phyloP scores from a whole-genome alignment of 768 basidiomycete species.

The Strobilomyces confusus region DNA sequence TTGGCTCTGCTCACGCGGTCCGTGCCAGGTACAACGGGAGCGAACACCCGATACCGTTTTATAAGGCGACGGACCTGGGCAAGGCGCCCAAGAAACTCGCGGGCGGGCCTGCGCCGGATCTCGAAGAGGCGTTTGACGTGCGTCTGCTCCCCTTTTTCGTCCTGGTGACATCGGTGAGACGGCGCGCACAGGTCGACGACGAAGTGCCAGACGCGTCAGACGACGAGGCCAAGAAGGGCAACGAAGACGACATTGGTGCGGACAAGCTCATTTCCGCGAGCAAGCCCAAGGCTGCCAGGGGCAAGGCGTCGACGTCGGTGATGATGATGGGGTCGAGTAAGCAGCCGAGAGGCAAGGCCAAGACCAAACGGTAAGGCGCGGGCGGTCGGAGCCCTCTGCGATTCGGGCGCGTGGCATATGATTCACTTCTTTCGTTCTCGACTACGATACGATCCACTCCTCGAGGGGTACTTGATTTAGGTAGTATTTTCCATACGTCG shows the following conservation, averaged over 20 bases:
- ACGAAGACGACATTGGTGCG: conserved; percentile 41
- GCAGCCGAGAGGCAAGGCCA: conserved; percentile 17
- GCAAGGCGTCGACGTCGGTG: not conserved
- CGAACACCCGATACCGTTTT: conserved; percentile 94
- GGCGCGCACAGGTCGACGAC: conserved; percentile 41
- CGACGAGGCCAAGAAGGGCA: conserved; percentile 37
- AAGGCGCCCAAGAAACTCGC: conserved; percentile 79
- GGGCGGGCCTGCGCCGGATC: conserved; percentile 73
- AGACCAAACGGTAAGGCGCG: conserved; percentile 14
- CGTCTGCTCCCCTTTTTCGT: conserved; percentile 19
- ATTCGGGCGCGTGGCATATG: not conserved
- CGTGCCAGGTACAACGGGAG: conserved; percentile 73
- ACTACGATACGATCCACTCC: too few species aligned
- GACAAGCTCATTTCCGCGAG: conserved; percentile 60
- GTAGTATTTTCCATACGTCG: too few species aligned
- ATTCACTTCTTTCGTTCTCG: too few species aligned
- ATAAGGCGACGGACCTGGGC: conserved; percentile 80
- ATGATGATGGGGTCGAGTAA: conserved; percentile 11
- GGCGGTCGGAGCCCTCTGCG: too few species aligned
- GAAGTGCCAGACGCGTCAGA: conserved; percentile 44
- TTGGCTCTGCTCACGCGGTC: not conserved
- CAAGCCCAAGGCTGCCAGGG: conserved; percentile 32
- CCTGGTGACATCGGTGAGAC: not conserved
- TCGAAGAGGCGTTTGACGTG: conserved; percentile 89
- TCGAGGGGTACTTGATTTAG: too few species aligned